These are phyloP conservation scores for Jamesozyma hellenica DNA, from an alignment of 805 yeast genomes.

Conservation along the genomic window DNA sequence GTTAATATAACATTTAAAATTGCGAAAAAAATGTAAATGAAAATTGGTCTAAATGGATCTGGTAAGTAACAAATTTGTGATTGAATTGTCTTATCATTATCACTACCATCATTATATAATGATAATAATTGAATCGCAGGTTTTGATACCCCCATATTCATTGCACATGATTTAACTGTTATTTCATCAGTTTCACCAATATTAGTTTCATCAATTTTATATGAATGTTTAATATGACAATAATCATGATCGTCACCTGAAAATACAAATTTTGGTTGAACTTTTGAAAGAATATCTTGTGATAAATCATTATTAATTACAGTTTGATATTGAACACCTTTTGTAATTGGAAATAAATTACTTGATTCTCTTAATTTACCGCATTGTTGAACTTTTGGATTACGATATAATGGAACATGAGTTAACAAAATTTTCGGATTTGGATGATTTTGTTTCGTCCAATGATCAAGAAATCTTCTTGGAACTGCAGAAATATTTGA, in stretches of 20 bases:
- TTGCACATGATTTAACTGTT: constrained; percentile 79
- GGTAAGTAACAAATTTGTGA: constrained; percentile 51
- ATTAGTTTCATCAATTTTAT: constrained; percentile 16
- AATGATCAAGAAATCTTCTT: constrained; percentile 38
- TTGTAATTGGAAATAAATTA: constrained; percentile 52
- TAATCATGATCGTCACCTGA: constrained; percentile 98
- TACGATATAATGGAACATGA: constrained; percentile 83
- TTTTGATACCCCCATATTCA: constrained; percentile 80
- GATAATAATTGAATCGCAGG: constrained; percentile 87
- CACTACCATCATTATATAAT: constrained; percentile 37
- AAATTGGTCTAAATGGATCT: constrained; percentile 38
- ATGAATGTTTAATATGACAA: constrained; percentile 61
- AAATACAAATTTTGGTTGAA: constrained; percentile 62
- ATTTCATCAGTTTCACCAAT: constrained; percentile 48
- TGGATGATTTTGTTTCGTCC: constrained; percentile 24
- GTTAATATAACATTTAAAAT: constrained; percentile 1
- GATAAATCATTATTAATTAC: constrained; percentile 59
- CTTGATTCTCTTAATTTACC: constrained; percentile 68
- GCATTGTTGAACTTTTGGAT: constrained; percentile 52
- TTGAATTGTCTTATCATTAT: constrained; percentile 12
- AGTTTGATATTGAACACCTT: constrained; percentile 84
- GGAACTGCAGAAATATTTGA: constrained; percentile 39
- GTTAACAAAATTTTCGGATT: constrained; percentile 60
- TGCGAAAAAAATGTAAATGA: constrained; percentile 23
- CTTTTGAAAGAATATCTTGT: constrained; percentile 42